Evolutionary conservation across 345 rosid genomes (phyloP).

Genomic region (Brassica incana): DNA sequence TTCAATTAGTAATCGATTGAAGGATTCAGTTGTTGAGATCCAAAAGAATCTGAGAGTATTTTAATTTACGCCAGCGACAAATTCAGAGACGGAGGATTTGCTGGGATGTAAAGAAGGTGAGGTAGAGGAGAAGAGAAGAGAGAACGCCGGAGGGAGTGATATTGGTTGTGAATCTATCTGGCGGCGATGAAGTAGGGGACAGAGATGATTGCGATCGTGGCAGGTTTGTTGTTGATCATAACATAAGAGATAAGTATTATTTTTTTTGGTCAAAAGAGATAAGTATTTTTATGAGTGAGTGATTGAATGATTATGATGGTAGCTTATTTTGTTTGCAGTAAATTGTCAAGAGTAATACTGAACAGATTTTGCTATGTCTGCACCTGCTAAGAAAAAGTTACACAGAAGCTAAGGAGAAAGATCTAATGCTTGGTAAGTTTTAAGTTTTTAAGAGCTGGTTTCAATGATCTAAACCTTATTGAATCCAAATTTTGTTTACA

Average conservation of each 20-base stretch:
- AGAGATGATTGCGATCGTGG: not conserved
- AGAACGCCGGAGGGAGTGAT: not conserved
- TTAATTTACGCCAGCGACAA: too few relatives aligned
- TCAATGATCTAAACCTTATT: not conserved
- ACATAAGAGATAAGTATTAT: not conserved
- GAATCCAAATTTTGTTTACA: not conserved
- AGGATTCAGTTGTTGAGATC: too few relatives aligned
- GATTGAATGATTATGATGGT: not conserved
- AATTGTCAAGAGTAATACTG: not conserved
- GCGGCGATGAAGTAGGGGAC: not conserved
- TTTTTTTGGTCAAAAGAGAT: too few relatives aligned
- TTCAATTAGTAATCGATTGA: too few relatives aligned
- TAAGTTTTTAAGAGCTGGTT: not conserved
- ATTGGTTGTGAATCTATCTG: not conserved
- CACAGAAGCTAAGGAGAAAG: not conserved
- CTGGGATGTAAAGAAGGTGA: not conserved
- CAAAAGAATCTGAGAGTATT: too few relatives aligned
- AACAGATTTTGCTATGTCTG: not conserved
- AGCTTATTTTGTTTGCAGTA: not conserved
- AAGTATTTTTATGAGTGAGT: not conserved
- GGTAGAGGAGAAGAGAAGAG: not conserved
- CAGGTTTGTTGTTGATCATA: not conserved
- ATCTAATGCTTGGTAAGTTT: not conserved
- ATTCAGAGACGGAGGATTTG: not conserved
- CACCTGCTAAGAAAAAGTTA: not conserved